phyloP scores from a whole-genome alignment of 805 yeast genomes.

The Candida sphagnicola region DNA sequence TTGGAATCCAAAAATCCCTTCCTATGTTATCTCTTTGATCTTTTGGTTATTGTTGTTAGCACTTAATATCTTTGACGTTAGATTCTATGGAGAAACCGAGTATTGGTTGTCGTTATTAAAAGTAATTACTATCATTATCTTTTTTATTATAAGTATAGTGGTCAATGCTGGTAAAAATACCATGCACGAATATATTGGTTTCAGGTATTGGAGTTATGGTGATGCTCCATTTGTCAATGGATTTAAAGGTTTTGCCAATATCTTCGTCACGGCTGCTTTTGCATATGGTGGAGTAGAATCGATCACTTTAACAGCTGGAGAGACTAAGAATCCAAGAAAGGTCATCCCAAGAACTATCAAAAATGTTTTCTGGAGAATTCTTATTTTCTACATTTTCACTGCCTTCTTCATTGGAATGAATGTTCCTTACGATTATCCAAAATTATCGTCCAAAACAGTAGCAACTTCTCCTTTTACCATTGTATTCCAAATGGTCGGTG shows the following conservation, averaged over 20 bases:
- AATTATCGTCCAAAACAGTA: constrained; percentile 22
- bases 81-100: constrained; percentile 40
- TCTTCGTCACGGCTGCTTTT: constrained; percentile 50
- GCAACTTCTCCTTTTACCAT: constrained; percentile 40
- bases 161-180: constrained; percentile 58
- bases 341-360: constrained; percentile 28
- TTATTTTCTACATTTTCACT: constrained; percentile 33
- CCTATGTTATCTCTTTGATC: constrained; percentile 48
- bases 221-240: constrained; percentile 54
- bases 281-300: constrained; percentile 49
- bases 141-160: constrained; percentile 51
- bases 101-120: constrained; percentile 36
- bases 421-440: constrained; percentile 36
- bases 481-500: constrained; percentile 40
- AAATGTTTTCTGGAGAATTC: constrained; percentile 28
- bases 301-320: constrained; percentile 32
- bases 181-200: constrained; percentile 35
- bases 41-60: constrained; percentile 49
- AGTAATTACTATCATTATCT: constrained; percentile 52
- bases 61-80: constrained; percentile 37
- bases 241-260: constrained; percentile 47
- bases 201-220: constrained; percentile 41
- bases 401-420: constrained; percentile 41
- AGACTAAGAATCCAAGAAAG: constrained; percentile 26
- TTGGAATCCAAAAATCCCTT: constrained; percentile 45